These are phyloP conservation scores for Erysimum cheiranthoides DNA, from an alignment of 345 rosid species.

Conservation along the genomic window DNA sequence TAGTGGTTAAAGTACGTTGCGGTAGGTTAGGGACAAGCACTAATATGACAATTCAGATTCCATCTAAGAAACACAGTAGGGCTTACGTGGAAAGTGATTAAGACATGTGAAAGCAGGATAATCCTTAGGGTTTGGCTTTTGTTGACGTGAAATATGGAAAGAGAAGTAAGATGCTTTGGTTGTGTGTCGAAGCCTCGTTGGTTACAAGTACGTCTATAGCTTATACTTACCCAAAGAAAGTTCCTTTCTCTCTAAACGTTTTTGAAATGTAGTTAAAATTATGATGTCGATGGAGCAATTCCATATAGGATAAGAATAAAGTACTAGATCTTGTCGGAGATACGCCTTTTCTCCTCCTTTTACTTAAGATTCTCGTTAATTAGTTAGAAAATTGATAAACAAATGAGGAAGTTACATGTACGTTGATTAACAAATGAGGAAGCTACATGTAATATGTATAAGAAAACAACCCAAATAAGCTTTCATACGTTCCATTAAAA, in stretches of 20 bases:
- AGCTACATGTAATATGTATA: slow-evolving; percentile 3
- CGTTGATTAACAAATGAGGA: not conserved
- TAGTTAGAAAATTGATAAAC: not conserved
- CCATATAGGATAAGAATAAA: slow-evolving; percentile 39
- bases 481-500: not conserved
- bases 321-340: slow-evolving; percentile 43
- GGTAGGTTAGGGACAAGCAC: slow-evolving; percentile 40
- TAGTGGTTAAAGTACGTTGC: slow-evolving; percentile 27
- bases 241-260: slow-evolving; percentile 27
- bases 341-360: not conserved
- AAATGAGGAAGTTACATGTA: not conserved
- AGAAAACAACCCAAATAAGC: slow-evolving; percentile 1
- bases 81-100: slow-evolving; percentile 37
- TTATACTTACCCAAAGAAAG: slow-evolving; percentile 27
- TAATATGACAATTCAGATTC: slow-evolving; percentile 18
- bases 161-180: slow-evolving; percentile 19
- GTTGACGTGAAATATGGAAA: slow-evolving; percentile 40
- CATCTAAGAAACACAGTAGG: slow-evolving; percentile 23
- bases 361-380: not conserved
- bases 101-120: slow-evolving; percentile 22
- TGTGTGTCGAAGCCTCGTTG: slow-evolving; percentile 45
- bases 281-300: slow-evolving; percentile 34
- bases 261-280: slow-evolving; percentile 29
- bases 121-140: slow-evolving; percentile 37
- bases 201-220: slow-evolving; percentile 24